Evolutionary conservation across 78 protist species (phyloP).

Genomic region (Protostelium mycophagum): DNA sequence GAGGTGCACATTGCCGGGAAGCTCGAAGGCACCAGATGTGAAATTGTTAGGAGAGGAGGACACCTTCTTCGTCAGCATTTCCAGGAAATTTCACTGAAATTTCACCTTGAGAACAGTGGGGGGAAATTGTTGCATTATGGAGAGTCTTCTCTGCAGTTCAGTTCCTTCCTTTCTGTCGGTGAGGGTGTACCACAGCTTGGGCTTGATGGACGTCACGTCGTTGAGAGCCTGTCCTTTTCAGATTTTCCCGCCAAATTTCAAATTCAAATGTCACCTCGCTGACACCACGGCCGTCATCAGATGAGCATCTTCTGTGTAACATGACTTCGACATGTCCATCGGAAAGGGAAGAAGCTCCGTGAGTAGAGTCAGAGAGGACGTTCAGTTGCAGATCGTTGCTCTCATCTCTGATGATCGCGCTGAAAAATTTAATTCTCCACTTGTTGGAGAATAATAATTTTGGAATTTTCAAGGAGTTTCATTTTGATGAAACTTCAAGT

Average conservation of each 20-base stretch:
- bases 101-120: neutral
- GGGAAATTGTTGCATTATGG: neutral
- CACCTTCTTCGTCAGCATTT: neutral
- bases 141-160: neutral
- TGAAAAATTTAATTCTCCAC: too few species aligned
- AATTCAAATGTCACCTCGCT: constrained; percentile 21
- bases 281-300: constrained; percentile 87
- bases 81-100: neutral
- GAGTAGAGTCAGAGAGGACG: constrained; percentile 52
- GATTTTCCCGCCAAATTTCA: neutral
- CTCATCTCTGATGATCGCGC: constrained; percentile 37
- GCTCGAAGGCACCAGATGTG: neutral
- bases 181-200: neutral
- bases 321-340: constrained; percentile 78
- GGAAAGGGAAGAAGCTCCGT: constrained; percentile 33
- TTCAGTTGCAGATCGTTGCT: constrained; percentile 24
- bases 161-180: neutral
- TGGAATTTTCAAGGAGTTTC: too few species aligned
- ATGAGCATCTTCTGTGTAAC: constrained; percentile 72
- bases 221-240: neutral
- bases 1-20: neutral
- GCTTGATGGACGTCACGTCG: neutral
- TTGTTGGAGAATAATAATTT: neutral
- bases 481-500: too few species aligned
- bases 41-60: neutral